These are phyloP conservation scores for Trichoderma atrobrunneum DNA, from an alignment of 2,329 filamentous ascomycete species.

Conservation along the genomic window DNA sequence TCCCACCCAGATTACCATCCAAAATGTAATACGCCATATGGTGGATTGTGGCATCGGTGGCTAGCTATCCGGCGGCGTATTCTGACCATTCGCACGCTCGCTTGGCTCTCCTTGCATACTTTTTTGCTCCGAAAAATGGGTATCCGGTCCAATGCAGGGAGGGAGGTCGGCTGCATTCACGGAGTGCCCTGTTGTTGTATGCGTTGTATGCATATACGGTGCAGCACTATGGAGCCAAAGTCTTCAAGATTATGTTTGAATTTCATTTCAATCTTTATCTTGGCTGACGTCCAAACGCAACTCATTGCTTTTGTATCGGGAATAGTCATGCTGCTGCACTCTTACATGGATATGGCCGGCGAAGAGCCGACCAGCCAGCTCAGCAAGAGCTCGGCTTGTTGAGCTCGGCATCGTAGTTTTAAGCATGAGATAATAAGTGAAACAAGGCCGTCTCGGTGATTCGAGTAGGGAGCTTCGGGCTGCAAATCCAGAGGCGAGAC, in stretches of 20 bases:
- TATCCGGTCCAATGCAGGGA: neutral
- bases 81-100: neutral
- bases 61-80: neutral
- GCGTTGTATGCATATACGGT: neutral
- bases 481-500: neutral
- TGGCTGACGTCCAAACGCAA: neutral
- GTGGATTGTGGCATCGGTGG: neutral
- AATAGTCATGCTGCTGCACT: neutral
- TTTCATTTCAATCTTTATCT: neutral
- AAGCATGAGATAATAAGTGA: neutral
- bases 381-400: neutral
- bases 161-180: neutral
- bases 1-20: neutral
- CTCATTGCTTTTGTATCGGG: neutral
- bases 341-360: neutral
- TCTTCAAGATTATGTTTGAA: neutral
- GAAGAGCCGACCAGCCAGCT: neutral
- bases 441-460: neutral
- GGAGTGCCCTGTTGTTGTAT: neutral
- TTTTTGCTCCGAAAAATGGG: neutral
- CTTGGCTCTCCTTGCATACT: neutral
- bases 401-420: neutral
- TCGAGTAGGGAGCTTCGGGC: neutral
- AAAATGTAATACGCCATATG: neutral
- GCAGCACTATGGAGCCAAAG: neutral